These are phyloP conservation scores for Schrenkiella parvula DNA, from an alignment of 345 rosid species.

Conservation along the genomic window DNA sequence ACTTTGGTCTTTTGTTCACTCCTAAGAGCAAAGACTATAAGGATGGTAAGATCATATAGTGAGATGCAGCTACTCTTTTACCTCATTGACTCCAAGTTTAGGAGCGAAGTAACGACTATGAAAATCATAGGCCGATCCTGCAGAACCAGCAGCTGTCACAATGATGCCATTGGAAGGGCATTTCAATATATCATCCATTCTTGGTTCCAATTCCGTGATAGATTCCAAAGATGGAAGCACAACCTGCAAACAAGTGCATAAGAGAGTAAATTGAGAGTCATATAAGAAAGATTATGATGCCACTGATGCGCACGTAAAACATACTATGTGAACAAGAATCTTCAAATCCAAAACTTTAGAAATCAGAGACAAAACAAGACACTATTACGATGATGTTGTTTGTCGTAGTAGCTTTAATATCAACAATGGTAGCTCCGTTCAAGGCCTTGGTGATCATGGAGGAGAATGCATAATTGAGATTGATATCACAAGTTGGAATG, in stretches of 20 bases:
- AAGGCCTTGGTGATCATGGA: constrained; percentile 47
- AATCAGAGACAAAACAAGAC: background rate
- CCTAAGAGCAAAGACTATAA: background rate
- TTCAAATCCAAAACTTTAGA: background rate
- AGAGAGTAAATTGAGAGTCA: background rate
- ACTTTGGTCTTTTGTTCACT: constrained; percentile 2
- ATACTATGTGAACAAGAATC: background rate
- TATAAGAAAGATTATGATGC: background rate
- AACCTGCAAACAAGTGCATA: constrained; percentile 38
- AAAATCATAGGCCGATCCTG: constrained; percentile 61
- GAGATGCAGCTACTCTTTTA: constrained; percentile 13
- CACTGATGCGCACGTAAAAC: background rate
- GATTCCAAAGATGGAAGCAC: constrained; percentile 59
- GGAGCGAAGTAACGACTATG: constrained; percentile 68
- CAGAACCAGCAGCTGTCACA: constrained; percentile 51
- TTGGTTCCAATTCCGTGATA: constrained; percentile 50
- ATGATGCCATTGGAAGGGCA: constrained; percentile 55
- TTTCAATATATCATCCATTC: constrained; percentile 43
- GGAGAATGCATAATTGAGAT: constrained; percentile 30
- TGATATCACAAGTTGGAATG: constrained; percentile 34
- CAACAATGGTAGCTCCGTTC: constrained; percentile 45
- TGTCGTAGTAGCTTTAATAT: constrained; percentile 40
- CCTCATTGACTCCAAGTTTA: constrained; percentile 68
- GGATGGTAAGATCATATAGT: background rate
- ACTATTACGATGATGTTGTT: constrained; percentile 49